Evolutionary conservation across 768 basidiomycete species (phyloP), one percentile per base, ranked within the genome.

Genomic region (Gymnopilus junonius): DNA sequence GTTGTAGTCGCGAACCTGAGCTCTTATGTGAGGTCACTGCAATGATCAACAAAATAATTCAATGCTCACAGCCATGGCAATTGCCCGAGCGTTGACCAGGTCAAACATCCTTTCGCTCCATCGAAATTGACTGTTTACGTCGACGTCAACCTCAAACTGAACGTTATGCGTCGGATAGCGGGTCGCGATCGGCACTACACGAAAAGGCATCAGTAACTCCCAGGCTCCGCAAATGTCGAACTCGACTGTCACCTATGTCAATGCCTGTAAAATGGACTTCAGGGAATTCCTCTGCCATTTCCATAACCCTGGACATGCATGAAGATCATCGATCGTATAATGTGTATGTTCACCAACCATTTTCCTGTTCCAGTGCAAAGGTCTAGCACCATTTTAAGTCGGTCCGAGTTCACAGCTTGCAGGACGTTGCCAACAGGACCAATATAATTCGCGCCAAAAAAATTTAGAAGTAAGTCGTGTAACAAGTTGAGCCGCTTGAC

Each of bases 351-450:
- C 55, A 76, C 83, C 58, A 64, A 91, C 92, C 92, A 94, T 75
- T 71, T 76, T 5, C 92, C 92, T 17, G 83, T 89, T 17, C 92
- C 92, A 7, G 88, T 90, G 65, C 92, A 88, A n/a, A 93, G 69
- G 74, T 94, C 92, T 51, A 94, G 79, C 45, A 82, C 89, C 62
- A 82, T 80, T 73, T 78, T 84, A 53, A 76, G 79, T 59, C 79
- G 79, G 43, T 73, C 77, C 5, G 54, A 50, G 6, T 35, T 21
- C 15, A 74, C 70, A 42, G 12, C 15, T 51, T 75, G 77, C 51
- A 93, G 78, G 31, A 84, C 75, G 62, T 86, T 79, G 32, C 69
- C 65, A 25, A 92, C 85, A 39, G 90, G 90, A 5, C 85, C 87
- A 55, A 87, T 75, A 70, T 83, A 88, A 71, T 87, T 81, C 40